Evolutionary conservation across 208 protist species (phyloP).

Genomic region (Balamuthia mandrillaris): DNA sequence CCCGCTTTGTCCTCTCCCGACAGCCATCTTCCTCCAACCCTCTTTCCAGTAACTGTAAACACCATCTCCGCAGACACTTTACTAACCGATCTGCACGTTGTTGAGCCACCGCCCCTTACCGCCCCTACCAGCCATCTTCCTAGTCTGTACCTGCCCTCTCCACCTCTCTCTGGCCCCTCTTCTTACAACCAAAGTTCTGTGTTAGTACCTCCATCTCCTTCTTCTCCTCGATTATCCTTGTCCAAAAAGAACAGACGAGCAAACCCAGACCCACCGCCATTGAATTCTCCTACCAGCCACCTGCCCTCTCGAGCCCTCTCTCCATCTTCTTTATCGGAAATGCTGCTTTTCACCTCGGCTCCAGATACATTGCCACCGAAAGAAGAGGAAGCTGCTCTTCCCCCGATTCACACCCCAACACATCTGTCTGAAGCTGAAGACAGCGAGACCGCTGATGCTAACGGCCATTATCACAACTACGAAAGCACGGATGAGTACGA

Average conservation of each 20-base stretch:
- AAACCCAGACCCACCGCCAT: neutral
- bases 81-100: too few relatives aligned
- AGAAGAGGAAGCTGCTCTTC: too few relatives aligned
- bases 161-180: too few relatives aligned
- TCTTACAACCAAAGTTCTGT: neutral
- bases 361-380: too few relatives aligned
- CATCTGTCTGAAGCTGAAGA: too few relatives aligned
- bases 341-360: too few relatives aligned
- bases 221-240: neutral
- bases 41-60: neutral
- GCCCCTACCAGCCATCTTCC: neutral
- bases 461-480: too few relatives aligned
- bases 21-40: neutral
- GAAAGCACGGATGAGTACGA: neutral
- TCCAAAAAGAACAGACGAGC: neutral
- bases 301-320: neutral
- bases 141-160: neutral
- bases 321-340: too few relatives aligned
- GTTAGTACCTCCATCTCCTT: neutral
- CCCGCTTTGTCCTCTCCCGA: constrained; percentile 13
- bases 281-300: constrained; percentile 27
- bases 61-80: neutral
- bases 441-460: neutral
- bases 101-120: neutral
- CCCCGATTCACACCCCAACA: too few relatives aligned